Evolutionary conservation across 345 rosid genomes (phyloP).

Genomic region (Sonneratia caseolaris): DNA sequence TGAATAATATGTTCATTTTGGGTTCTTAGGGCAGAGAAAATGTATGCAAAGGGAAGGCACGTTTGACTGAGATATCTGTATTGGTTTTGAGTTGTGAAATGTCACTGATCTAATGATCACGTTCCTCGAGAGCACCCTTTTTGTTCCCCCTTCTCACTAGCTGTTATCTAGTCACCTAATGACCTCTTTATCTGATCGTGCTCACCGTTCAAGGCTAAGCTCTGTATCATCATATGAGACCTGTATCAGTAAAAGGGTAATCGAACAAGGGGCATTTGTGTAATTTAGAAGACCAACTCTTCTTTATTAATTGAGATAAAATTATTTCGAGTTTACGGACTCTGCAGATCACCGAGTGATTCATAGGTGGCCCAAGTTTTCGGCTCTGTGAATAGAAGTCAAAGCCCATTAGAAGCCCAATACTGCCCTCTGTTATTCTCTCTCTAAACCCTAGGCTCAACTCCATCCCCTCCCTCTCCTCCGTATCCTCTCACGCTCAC

Average conservation of each 20-base stretch:
- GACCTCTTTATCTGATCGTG: too few relatives aligned
- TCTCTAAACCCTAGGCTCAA: conserved; percentile 31
- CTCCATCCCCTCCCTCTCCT: background rate
- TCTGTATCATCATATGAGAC: too few relatives aligned
- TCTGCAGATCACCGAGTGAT: too few relatives aligned
- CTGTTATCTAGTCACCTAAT: too few relatives aligned
- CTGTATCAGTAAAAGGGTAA: too few relatives aligned
- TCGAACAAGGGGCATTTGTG: too few relatives aligned
- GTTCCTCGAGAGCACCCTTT: background rate
- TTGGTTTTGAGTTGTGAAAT: background rate
- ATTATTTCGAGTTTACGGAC: too few relatives aligned
- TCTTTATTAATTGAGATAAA: too few relatives aligned
- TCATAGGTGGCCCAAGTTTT: too few relatives aligned
- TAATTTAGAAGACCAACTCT: too few relatives aligned
- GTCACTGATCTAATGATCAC: background rate
- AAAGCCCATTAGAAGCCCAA: background rate
- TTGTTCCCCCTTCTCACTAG: too few relatives aligned
- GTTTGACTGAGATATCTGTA: background rate
- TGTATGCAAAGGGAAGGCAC: background rate
- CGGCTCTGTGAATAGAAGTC: background rate
- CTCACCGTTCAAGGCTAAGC: too few relatives aligned
- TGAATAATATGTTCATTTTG: conserved; percentile 16
- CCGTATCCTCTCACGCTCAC: background rate
- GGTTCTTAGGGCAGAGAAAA: background rate
- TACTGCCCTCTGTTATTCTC: background rate